Base-by-base conservation (phyloP, 352 stramenopile species). In the Thalassiosira exigua region DNA sequence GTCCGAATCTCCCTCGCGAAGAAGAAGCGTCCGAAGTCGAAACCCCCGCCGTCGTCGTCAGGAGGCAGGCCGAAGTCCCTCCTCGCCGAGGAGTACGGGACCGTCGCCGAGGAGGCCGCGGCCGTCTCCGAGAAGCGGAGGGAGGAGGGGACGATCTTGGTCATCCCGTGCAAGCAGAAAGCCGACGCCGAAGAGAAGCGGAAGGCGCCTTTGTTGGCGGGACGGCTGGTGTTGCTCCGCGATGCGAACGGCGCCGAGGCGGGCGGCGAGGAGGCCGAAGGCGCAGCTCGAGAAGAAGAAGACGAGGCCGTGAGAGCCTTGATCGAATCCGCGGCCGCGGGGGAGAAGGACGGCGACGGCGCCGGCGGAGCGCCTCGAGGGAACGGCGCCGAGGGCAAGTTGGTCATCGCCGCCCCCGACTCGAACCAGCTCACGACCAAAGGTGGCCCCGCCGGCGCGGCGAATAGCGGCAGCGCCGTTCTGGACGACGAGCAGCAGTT, bases 81-180 rank as follows among this genome's bases (percentile, higher is more conserved):
- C 19, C 36, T 81, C 12, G 75, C 52, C 2, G 59, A 81, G 27
- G 76, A 85, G 61, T 81, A 81, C 52, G 46, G 22, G 17, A 85
- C 76, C 12, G 75, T 83, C 29, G 76, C 76, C 46, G 70, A 81
- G 24, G 60, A 81, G 27, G 76, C 76, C 2, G 70, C 71, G 41
- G 57, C 62, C n/a, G 53, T 83, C 29, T 79, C 75, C 0, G 54
- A 73, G 42, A 59, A 58, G 51, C 58, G 76, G 9, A 62, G 56
- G 36, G 70, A 81, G 41, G 70, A 85, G 57, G 75, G 64, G 11
- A 69, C 48, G 4, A 30, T 80, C 24, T 60, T 85, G 33, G 70
- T 85, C 19, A 85, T 85, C 54, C 76, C 76, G 29, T 81, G 69
- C 51, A 41, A 52, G 14, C 64, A 81, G 41, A 24, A 33, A 39